A percentile compares a stretch with the other conserved stretches of the same genome.
phyloP scores from a whole-genome alignment of 495 filamentous ascomycete species.

The Aspergillus sparsus region DNA sequence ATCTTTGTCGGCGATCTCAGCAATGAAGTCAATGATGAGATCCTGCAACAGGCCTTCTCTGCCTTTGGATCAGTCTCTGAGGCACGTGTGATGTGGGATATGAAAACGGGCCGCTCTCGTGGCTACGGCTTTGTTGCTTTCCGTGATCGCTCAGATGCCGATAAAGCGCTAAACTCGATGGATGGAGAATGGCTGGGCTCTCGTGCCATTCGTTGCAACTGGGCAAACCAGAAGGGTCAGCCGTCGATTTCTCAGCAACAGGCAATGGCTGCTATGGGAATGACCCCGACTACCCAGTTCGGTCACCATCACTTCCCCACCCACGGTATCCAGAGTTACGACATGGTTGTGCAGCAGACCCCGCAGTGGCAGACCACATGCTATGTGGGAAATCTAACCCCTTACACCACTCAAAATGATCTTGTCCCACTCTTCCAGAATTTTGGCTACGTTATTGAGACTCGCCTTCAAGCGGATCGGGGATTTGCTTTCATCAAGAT shows the following conservation, averaged over 20 bases:
- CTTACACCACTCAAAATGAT: constrained; percentile 95
- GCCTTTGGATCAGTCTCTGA: constrained; percentile 98
- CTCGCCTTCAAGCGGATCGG: constrained; percentile 95
- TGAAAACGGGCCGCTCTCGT: constrained; percentile 98
- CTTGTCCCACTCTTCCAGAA: constrained; percentile 96
- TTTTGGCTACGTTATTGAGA: constrained; percentile 96
- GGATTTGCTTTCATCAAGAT: constrained; percentile 99
- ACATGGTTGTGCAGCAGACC: constrained; percentile 97
- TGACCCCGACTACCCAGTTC: constrained; percentile 95
- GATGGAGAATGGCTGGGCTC: constrained; percentile 99
- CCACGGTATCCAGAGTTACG: constrained; percentile 93
- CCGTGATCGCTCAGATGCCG: constrained; percentile 89
- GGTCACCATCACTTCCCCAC: constrained; percentile 98
- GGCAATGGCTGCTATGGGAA: constrained; percentile 95
- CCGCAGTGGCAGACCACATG: constrained; percentile 98
- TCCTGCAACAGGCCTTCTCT: constrained; percentile 91
- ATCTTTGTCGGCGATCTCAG: constrained; percentile 98
- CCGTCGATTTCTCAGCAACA: constrained; percentile 97
- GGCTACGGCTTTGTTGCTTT: constrained; percentile 99
- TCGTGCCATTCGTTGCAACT: constrained; percentile 98
- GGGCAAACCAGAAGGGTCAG: constrained; percentile 99
- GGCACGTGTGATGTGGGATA: constrained; percentile 99
- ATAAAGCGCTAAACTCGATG: constrained; percentile 96
- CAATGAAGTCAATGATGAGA: constrained; percentile 98
- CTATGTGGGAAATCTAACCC: constrained; percentile 97